Evolutionary conservation across 257 asterid genomes (phyloP).

Genomic region (Solanum tarijense): DNA sequence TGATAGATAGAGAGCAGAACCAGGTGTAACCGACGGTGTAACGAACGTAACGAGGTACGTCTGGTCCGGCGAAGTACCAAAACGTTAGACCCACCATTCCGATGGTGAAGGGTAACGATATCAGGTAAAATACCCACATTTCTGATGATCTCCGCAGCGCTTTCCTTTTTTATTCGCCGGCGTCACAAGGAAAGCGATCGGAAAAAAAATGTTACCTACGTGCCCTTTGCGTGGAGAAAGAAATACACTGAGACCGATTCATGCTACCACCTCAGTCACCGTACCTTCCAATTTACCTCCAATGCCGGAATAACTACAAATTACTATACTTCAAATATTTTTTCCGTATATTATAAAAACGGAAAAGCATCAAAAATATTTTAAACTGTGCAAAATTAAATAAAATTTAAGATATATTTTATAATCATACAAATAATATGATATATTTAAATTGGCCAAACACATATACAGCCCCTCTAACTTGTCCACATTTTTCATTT

Average conservation of each 20-base stretch:
- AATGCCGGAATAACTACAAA: background rate
- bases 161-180: background rate
- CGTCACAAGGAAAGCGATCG: background rate
- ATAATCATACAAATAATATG: background rate
- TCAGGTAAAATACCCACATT: slow-evolving; percentile 68
- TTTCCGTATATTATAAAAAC: background rate
- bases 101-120: slow-evolving; percentile 61
- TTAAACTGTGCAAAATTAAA: background rate
- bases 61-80: slow-evolving; percentile 61
- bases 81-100: slow-evolving; percentile 63
- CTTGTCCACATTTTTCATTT: too few species aligned
- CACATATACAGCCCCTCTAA: too few species aligned
- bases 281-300: background rate
- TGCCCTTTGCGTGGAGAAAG: background rate
- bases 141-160: background rate
- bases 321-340: background rate
- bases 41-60: slow-evolving; percentile 55
- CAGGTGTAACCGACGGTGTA: slow-evolving; percentile 69
- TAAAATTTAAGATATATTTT: background rate
- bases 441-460: background rate
- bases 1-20: slow-evolving; percentile 66
- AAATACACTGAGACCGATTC: background rate
- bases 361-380: background rate
- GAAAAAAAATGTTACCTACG: background rate
- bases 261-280: background rate